These are phyloP conservation scores for Chamaecrista fasciculata DNA, from an alignment of 306 rosid species.

Conservation along the genomic window DNA sequence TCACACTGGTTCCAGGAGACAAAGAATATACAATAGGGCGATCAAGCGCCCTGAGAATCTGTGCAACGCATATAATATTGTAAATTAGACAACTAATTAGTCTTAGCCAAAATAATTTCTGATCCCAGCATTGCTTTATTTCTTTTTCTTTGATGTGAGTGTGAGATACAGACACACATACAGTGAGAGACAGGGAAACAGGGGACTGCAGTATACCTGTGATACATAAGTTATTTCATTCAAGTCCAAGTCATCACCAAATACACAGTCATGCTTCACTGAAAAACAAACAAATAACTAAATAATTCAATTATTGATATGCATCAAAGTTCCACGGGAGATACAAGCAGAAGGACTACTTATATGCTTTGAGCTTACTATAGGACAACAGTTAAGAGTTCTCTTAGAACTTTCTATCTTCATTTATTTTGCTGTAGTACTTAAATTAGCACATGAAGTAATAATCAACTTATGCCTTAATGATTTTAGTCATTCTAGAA, in stretches of 20 bases:
- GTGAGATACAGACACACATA: background rate
- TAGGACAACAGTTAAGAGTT: conserved; percentile 3
- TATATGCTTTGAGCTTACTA: conserved; percentile 1
- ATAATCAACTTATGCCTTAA: background rate
- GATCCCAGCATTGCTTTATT: background rate
- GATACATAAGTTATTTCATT: conserved; percentile 76
- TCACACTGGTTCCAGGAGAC: conserved; percentile 87
- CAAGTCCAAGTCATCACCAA: conserved; percentile 90
- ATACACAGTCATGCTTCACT: conserved; percentile 96
- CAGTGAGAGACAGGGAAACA: background rate
- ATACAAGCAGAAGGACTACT: conserved; percentile 2
- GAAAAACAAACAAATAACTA: conserved; percentile 32
- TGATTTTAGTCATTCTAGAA: background rate
- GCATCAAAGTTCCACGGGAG: conserved; percentile 17
- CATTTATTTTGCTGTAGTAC: background rate
- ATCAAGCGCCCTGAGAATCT: conserved; percentile 73
- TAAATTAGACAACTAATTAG: background rate
- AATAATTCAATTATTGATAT: conserved; percentile 42
- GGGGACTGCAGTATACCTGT: conserved; percentile 45
- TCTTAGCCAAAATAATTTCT: conserved; percentile 1
- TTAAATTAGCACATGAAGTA: background rate
- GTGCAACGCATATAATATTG: conserved; percentile 22
- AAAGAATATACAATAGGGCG: conserved; percentile 76
- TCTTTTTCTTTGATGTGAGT: background rate
- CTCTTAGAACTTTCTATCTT: conserved; percentile 1